phyloP scores from a whole-genome alignment of 2,329 filamentous ascomycete genomes.

The Lasiodiplodia sp. region DNA sequence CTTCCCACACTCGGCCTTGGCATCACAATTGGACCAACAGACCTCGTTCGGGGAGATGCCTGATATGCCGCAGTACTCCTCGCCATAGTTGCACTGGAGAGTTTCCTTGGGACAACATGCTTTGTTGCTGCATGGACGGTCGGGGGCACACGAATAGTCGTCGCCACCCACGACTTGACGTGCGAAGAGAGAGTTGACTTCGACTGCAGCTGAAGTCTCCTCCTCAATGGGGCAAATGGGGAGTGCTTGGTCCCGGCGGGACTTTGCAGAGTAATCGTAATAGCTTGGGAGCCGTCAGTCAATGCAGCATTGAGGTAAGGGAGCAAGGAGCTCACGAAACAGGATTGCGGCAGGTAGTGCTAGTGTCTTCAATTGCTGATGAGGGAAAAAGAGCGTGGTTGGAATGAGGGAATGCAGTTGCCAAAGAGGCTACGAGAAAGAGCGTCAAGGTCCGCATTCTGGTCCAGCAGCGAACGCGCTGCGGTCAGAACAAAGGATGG shows the following conservation, averaged over 20 bases:
- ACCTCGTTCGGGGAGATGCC: not conserved
- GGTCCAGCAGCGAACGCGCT: not conserved
- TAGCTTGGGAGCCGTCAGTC: not conserved
- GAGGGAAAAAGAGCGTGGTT: slow-evolving; percentile 1
- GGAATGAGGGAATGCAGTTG: not conserved
- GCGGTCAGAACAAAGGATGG: not conserved
- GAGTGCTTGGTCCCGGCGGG: not conserved
- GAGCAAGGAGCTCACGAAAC: not conserved
- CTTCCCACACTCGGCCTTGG: slow-evolving; percentile 32
- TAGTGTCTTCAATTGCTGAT: not conserved
- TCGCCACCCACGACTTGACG: not conserved
- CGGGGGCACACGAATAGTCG: slow-evolving; percentile 18
- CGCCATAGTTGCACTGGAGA: slow-evolving; percentile 18
- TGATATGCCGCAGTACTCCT: slow-evolving; percentile 19
- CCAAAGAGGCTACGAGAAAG: not conserved
- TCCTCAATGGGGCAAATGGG: not conserved
- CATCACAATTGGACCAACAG: slow-evolving; percentile 32
- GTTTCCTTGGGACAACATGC: slow-evolving; percentile 21
- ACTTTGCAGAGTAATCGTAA: slow-evolving; percentile 5
- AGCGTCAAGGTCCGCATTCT: not conserved
- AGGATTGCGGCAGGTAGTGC: slow-evolving; percentile 3
- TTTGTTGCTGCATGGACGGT: slow-evolving; percentile 10
- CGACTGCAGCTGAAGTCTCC: not conserved
- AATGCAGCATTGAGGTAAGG: not conserved
- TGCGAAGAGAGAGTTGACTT: not conserved